Conservation (phyloP, 208 protist genomes). For the Trypanosoma scelopori region DNA sequence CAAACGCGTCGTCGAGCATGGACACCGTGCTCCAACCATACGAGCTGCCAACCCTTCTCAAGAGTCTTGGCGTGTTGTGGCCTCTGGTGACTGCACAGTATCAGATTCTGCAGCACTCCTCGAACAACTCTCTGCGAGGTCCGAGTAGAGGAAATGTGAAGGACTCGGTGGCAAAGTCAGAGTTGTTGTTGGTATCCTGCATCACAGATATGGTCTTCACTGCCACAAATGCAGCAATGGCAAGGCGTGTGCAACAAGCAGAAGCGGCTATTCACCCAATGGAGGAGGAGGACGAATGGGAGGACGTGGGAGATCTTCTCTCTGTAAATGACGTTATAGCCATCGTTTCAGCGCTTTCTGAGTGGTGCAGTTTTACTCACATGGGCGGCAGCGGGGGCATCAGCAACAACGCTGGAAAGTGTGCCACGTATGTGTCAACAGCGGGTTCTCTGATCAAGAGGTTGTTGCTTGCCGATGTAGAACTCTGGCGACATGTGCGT, state of each 20-base stretch:
- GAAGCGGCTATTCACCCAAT: neutral
- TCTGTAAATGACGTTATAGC: constrained; percentile 21
- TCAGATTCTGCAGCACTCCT: constrained; percentile 5
- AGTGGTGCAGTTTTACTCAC: constrained; percentile 22
- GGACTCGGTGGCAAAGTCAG: constrained; percentile 23
- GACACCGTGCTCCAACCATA: constrained; percentile 6
- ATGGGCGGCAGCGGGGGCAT: neutral
- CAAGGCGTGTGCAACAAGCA: constrained; percentile 15
- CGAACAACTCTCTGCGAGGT: neutral
- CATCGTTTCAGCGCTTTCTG: constrained; percentile 28
- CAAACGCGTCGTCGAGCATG: neutral
- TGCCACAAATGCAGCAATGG: constrained; percentile 23
- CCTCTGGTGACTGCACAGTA: constrained; percentile 35
- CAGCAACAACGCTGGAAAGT: neutral
- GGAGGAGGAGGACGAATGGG: neutral
- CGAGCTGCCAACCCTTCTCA: constrained; percentile 27
- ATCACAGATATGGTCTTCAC: constrained; percentile 26
- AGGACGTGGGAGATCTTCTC: neutral
- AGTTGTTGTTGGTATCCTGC: constrained; percentile 19
- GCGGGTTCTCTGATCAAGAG: constrained; percentile 46
- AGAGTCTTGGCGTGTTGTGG: constrained; percentile 40
- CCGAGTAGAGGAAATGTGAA: neutral
- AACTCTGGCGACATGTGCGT: constrained; percentile 53
- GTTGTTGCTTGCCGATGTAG: constrained; percentile 52
- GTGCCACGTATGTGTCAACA: constrained; percentile 23